Base-by-base conservation (phyloP, 805 yeast genomes). In the Kuraishia hungarica region DNA sequence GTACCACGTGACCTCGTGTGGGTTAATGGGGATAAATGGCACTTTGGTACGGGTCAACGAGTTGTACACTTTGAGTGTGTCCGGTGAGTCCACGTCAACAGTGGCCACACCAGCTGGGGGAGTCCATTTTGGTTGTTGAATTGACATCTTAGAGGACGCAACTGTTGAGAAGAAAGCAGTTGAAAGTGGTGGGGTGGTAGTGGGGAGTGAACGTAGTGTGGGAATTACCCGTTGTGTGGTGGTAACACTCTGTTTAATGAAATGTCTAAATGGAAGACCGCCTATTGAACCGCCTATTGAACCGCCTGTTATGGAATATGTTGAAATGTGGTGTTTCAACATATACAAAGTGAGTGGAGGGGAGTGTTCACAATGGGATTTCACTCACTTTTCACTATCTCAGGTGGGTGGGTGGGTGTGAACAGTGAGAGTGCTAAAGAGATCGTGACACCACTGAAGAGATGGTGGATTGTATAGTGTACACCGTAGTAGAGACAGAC, bases 1-100 rank as follows among this genome's bases (percentile, higher is more conserved):
- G 74, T 94, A 94, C 99, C 99, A 94, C 0, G 91, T 80, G 52
- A 94, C 87, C 57, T 79, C 80, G 57, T 81, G 80, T 2, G 81
- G 80, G 26, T 75, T 72, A 55, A 75, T 71, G 1, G 98, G 96
- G n/a, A 83, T 69, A 63, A 94, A 93, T 56, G 77, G 86, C 46
- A 82, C 88, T 66, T 93, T 93, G 35, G 82, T 70, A 62, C 96
- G 78, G 2, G 98, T 93, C 62, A 93, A 76, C 4, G 96, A 81
- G 73, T 92, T 92, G 78, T 81, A 90, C 50, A 92, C 67, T 64
- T 83, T 84, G 61, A 92, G 75, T 8, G 71, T 73, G 43, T 35
- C 43, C 11, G 43, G 43, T 0, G 83, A 77, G 26, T 64, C 62
- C 20, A 52, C 55, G 4, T 26, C 51, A 22, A 58, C 52, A 17